These are phyloP conservation scores for Beauveria brongniartii DNA, from an alignment of 2,329 filamentous ascomycete genomes.

Conservation along the genomic window DNA sequence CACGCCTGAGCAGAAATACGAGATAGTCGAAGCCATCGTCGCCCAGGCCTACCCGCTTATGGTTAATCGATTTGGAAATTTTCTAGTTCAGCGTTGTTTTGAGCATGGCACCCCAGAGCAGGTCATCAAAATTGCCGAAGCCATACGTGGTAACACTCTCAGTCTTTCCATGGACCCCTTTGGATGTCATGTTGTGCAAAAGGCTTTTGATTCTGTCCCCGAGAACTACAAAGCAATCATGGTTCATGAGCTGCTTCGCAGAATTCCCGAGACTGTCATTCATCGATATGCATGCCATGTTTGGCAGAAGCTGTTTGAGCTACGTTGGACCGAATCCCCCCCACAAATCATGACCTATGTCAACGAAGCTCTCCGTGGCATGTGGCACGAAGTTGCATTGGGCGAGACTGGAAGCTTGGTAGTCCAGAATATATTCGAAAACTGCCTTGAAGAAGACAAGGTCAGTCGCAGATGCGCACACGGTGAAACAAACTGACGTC, in stretches of 20 bases:
- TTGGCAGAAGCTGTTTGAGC: conserved; percentile 98
- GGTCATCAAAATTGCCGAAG: conserved; percentile 86
- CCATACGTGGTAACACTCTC: conserved; percentile 88
- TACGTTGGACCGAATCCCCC: conserved; percentile 89
- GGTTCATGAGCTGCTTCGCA: conserved; percentile 93
- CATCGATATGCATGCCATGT: conserved; percentile 98
- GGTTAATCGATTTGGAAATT: conserved; percentile 98
- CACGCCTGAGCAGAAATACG: conserved; percentile 89
- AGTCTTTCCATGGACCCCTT: conserved; percentile 98
- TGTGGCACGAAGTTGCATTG: conserved; percentile 98
- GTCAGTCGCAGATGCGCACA: conserved; percentile 36
- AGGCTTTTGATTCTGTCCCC: conserved; percentile 94
- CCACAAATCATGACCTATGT: conserved; percentile 98
- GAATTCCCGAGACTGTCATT: conserved; percentile 95
- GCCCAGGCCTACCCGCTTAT: conserved; percentile 91
- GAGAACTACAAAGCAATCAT: conserved; percentile 98
- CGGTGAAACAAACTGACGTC: too few species aligned
- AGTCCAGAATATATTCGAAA: conserved; percentile 99
- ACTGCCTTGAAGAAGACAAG: conserved; percentile 98
- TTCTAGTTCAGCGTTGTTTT: conserved; percentile 96
- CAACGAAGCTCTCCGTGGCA: conserved; percentile 86
- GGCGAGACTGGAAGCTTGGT: conserved; percentile 97
- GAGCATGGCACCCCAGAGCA: conserved; percentile 95
- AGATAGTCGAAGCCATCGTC: conserved; percentile 94
- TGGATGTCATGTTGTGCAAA: conserved; percentile 96